Conservation (phyloP, 2,329 filamentous ascomycete species). For the Arthrobotrys musiformis region DNA sequence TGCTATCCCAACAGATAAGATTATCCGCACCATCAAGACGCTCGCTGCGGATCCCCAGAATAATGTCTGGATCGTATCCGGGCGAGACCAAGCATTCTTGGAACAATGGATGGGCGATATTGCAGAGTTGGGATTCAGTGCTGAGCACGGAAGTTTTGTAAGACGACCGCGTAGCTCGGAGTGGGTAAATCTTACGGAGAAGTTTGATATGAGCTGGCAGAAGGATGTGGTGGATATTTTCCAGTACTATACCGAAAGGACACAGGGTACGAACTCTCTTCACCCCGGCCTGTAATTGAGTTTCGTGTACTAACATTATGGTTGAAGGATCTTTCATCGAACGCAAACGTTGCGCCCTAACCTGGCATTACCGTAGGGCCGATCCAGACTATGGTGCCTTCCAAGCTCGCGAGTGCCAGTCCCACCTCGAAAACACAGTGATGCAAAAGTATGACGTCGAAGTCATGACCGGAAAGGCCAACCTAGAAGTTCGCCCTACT, state of each 20-base stretch:
- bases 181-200: slow-evolving; percentile 91
- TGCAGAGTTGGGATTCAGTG: slow-evolving; percentile 86
- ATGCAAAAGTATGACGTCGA: slow-evolving; percentile 87
- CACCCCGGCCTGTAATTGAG: neutral
- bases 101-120: slow-evolving; percentile 94
- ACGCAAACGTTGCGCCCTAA: slow-evolving; percentile 90
- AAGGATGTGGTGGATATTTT: slow-evolving; percentile 84
- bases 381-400: slow-evolving; percentile 85
- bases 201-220: slow-evolving; percentile 92
- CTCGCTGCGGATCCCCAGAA: slow-evolving; percentile 84
- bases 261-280: slow-evolving; percentile 71
- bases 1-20: slow-evolving; percentile 84
- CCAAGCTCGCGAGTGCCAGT: slow-evolving; percentile 82
- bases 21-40: slow-evolving; percentile 81
- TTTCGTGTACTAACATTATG: slow-evolving; percentile 1
- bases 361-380: slow-evolving; percentile 95
- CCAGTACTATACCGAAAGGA: slow-evolving; percentile 86
- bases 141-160: slow-evolving; percentile 97
- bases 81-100: slow-evolving; percentile 90
- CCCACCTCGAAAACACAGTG: slow-evolving; percentile 80
- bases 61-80: slow-evolving; percentile 97
- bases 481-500: slow-evolving; percentile 93
- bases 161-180: slow-evolving; percentile 77
- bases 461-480: slow-evolving; percentile 96
- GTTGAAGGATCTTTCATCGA: slow-evolving; percentile 84